These are phyloP conservation scores for Zalerion maritima DNA, from an alignment of 495 filamentous ascomycete species.

Conservation along the genomic window DNA sequence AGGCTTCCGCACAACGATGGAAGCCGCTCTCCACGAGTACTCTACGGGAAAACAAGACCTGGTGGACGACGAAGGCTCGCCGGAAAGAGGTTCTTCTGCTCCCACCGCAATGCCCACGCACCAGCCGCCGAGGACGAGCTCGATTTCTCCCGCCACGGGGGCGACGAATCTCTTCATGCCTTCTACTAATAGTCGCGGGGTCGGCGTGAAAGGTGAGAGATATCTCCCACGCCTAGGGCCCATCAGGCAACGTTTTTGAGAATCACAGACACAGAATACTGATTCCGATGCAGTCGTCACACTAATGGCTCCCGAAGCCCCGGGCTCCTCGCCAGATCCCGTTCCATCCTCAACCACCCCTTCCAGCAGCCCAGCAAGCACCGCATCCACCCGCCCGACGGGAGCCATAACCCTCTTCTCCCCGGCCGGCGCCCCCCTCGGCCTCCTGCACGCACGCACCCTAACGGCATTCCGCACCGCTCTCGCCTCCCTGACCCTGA, in stretches of 20 bases:
- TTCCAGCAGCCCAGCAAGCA: constrained; percentile 10
- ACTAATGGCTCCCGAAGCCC: constrained; percentile 15
- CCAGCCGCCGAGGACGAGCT: constrained; percentile 62
- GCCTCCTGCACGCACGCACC: constrained; percentile 70
- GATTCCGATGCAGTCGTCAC: constrained; percentile 19
- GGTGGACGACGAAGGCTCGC: constrained; percentile 16
- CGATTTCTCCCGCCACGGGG: constrained; percentile 49
- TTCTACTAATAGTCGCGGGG: constrained; percentile 35
- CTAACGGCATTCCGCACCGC: constrained; percentile 91
- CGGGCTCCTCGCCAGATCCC: constrained; percentile 7
- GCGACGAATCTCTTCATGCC: constrained; percentile 91
- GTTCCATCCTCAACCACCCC: constrained; percentile 12
- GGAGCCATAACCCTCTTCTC: constrained; percentile 65
- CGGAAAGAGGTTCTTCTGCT: no score
- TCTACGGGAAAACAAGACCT: constrained; percentile 49
- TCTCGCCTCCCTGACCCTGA: constrained; percentile 58
- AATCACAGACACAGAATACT: constrained; percentile 1
- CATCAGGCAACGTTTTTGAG: not conserved
- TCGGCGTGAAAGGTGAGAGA: constrained; percentile 35
- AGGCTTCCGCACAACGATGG: constrained; percentile 50
- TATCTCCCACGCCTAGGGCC: not conserved
- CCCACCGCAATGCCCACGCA: constrained; percentile 41
- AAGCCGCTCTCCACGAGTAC: constrained; percentile 65
- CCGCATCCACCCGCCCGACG: constrained; percentile 46
- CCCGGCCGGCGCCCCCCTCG: constrained; percentile 51